Base-by-base conservation (phyloP, 805 yeast species). In the Metschnikowia drakensbergensis region DNA sequence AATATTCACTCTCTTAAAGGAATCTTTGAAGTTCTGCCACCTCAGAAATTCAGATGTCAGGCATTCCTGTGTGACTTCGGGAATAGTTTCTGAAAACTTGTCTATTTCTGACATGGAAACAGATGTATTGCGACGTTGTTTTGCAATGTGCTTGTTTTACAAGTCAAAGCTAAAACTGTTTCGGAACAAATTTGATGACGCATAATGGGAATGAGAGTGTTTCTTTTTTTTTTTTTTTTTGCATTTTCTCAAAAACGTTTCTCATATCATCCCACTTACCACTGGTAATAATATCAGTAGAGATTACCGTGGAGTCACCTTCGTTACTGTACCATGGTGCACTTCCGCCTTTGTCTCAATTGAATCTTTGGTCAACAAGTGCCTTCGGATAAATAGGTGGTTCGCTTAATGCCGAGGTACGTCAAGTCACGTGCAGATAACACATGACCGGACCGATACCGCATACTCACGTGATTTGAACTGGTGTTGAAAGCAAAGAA, bases 21-120 rank as follows among this genome's bases (percentile, higher is more conserved):
- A 77, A 58, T 79, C 81, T 53, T 67, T 74, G 55, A 79, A 71
- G 26, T 57, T 57, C 46, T 64, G 67, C 80, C 80, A 76, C 58
- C 63, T 68, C 57, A 53, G 57, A 22, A 39, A 46, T 31, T 51
- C 50, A 22, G 54, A 43, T 6, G 54, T 48, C 17, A 25, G 52
- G 31, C 51, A 47, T 10, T 43, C 46, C 9, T 47, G 47, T 26
- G 38, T 33, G 11, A 27, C 31, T 27, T 42, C 45, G 5, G 45
- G 45, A 17, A 42, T 25, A 5, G 32, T 17, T 10, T 33, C 45
- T n/a, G 45, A 33, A 17, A 33, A 6, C 17, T 42, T 42, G 8
- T 42, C 45, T 9, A 42, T 25, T 7, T 32, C 35, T 25, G 36
- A 40, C 43, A 40, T 40, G 9, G 11, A 17, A 7, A 33, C 25